phyloP scores from a whole-genome alignment of 75 land plant genomes.

The Azolla pinnata region DNA sequence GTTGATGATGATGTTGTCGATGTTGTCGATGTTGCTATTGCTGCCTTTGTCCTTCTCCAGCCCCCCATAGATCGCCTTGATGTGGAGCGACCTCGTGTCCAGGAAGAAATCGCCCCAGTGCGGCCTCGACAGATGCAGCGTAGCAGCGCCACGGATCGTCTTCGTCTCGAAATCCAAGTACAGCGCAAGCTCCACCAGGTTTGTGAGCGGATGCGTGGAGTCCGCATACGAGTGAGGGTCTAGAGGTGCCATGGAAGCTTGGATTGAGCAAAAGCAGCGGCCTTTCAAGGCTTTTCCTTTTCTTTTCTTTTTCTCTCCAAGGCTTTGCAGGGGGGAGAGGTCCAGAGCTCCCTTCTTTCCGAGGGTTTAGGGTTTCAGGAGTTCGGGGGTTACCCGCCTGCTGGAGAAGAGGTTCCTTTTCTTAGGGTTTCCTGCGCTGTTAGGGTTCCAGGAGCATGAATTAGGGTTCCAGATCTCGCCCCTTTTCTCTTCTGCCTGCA shows the following conservation, averaged over 20 bases:
- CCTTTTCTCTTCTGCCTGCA: too few species aligned
- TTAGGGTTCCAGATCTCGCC: too few species aligned
- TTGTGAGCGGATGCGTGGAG: slow-evolving; percentile 52
- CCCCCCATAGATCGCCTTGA: slow-evolving; percentile 32
- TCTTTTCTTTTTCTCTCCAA: not conserved
- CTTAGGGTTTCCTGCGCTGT: too few species aligned
- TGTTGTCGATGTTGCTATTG: too few species aligned
- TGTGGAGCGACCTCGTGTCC: slow-evolving; percentile 57
- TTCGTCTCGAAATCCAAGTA: slow-evolving; percentile 58
- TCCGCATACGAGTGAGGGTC: slow-evolving; percentile 83
- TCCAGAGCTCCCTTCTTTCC: too few species aligned
- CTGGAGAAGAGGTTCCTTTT: too few species aligned
- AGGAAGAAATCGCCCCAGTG: slow-evolving; percentile 47
- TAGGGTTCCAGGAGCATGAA: too few species aligned
- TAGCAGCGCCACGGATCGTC: slow-evolving; percentile 50
- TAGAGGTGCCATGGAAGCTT: slow-evolving; percentile 44
- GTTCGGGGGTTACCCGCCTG: too few species aligned
- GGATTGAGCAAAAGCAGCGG: not conserved
- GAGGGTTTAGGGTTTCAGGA: too few species aligned
- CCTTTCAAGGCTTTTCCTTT: not conserved
- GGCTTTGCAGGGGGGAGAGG: not conserved
- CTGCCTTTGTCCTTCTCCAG: too few species aligned
- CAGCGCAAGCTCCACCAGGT: slow-evolving; percentile 53
- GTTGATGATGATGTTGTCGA: too few species aligned
- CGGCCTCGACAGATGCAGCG: slow-evolving; percentile 40